Conservation (phyloP, 2,329 filamentous ascomycete species). For the Uncinocarpus reesii region DNA sequence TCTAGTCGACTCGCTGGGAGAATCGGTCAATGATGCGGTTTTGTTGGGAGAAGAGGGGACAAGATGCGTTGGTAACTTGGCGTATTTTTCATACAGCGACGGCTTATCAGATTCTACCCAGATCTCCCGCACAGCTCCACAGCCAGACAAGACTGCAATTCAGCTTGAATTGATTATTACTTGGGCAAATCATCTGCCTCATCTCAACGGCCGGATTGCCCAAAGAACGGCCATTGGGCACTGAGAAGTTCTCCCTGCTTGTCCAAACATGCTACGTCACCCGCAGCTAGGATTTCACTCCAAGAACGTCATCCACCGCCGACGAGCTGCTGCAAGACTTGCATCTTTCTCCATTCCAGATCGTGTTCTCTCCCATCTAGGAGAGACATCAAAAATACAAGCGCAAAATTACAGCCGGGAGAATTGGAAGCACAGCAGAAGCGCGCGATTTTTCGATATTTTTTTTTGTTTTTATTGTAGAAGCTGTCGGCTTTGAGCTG, state of each 20-base stretch:
- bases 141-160: neutral
- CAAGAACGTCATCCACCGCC: slow-evolving; percentile 4
- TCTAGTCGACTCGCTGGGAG: neutral
- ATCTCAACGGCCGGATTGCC: too few relatives aligned
- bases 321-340: neutral
- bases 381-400: neutral
- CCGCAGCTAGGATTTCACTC: neutral
- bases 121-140: neutral
- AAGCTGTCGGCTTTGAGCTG: slow-evolving; percentile 2
- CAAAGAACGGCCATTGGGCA: neutral
- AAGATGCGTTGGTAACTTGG: slow-evolving; percentile 4
- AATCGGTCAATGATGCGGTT: slow-evolving; percentile 4
- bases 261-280: slow-evolving; percentile 3
- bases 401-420: neutral
- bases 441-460: slow-evolving; percentile 9
- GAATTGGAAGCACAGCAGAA: neutral
- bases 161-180: too few relatives aligned
- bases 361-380: neutral
- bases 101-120: neutral
- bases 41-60: slow-evolving; percentile 11
- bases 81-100: neutral
- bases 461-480: slow-evolving; percentile 1
- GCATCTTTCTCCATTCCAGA: neutral
- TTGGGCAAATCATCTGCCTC: neutral
- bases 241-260: neutral